Conservation (phyloP, 202 grass and related monocot genomes). For the Cymbopogon flexuosus region DNA sequence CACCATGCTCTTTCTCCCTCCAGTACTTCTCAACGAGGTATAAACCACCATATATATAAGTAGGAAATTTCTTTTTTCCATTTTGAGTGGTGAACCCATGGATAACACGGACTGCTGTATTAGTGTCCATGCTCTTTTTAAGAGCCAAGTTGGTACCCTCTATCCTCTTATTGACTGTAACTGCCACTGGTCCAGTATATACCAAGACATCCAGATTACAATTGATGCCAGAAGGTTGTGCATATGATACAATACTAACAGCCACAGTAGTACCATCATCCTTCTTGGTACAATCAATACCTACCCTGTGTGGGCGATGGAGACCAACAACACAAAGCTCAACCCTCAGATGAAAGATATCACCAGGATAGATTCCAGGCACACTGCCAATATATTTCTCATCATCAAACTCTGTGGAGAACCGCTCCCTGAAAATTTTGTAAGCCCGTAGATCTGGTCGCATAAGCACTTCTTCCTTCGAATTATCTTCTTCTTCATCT, state of each 20-base stretch:
- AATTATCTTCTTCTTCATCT: slow-evolving; percentile 38
- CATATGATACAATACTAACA: slow-evolving; percentile 64
- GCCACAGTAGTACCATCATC: slow-evolving; percentile 40
- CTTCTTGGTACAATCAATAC: slow-evolving; percentile 56
- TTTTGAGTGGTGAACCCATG: slow-evolving; percentile 40
- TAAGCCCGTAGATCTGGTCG: slow-evolving; percentile 48
- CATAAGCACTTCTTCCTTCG: slow-evolving; percentile 3
- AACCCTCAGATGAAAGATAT: slow-evolving; percentile 66
- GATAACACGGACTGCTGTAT: slow-evolving; percentile 71
- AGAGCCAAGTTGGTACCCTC: slow-evolving; percentile 60
- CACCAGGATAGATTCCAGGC: slow-evolving; percentile 62
- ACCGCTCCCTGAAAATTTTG: slow-evolving; percentile 58
- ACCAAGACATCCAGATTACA: slow-evolving; percentile 59
- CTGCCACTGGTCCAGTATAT: slow-evolving; percentile 49
- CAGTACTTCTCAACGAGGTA: slow-evolving; percentile 76
- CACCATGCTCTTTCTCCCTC: slow-evolving; percentile 44
- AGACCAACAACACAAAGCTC: slow-evolving; percentile 79
- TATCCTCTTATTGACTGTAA: slow-evolving; percentile 40
- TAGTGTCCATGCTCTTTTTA: slow-evolving; percentile 74
- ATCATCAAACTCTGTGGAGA: slow-evolving; percentile 19
- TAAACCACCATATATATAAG: slow-evolving; percentile 76
- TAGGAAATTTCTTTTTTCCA: slow-evolving; percentile 29
- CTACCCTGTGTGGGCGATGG: slow-evolving; percentile 43
- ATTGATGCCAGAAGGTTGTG: slow-evolving; percentile 38
- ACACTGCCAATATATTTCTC: slow-evolving; percentile 63